Percentiles rank a stretch among this genome's conserved stretches.
phyloP scores from a whole-genome alignment of 2,329 filamentous ascomycete species.

The Talaromyces albobiverticillius region DNA sequence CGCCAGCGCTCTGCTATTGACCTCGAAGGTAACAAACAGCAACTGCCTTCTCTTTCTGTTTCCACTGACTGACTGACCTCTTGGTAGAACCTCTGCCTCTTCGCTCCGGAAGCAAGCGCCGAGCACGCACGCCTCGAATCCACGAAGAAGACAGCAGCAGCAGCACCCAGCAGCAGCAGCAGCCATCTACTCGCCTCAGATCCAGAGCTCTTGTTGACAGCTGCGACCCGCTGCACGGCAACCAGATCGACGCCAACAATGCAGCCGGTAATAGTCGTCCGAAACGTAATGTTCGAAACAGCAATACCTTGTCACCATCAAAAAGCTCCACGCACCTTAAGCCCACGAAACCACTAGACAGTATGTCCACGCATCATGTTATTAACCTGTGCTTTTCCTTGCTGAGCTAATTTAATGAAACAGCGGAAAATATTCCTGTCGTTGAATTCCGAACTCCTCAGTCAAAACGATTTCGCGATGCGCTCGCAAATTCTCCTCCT shows the following conservation, averaged over 20 bases:
- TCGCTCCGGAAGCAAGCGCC: conserved; percentile 46
- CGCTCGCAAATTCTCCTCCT: conserved; percentile 64
- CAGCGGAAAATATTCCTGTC: conserved; percentile 44
- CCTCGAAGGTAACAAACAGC: conserved; percentile 36
- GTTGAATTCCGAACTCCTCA: conserved; percentile 46
- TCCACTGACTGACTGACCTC: conserved; percentile 21
- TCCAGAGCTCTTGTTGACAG: conserved; percentile 32
- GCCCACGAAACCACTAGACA: conserved; percentile 36
- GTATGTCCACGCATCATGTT: conserved; percentile 21
- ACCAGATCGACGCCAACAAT: conserved; percentile 22
- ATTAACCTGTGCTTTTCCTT: not conserved
- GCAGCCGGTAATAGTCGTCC: conserved; percentile 37
- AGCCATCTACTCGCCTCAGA: conserved; percentile 31
- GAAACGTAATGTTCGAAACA: conserved; percentile 47
- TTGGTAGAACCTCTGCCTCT: conserved; percentile 27
- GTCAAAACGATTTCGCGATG: conserved; percentile 69
- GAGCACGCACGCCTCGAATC: conserved; percentile 42
- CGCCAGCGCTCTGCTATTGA: conserved; percentile 38
- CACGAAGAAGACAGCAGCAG: conserved; percentile 33
- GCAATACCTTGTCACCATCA: conserved; percentile 44
- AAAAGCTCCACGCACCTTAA: conserved; percentile 47
- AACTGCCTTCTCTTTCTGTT: conserved; percentile 1
- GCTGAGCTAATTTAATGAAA: conserved; percentile 8
- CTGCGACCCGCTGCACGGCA: conserved; percentile 26
- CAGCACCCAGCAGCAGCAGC: conserved; percentile 6